Conservation (phyloP, 2,329 filamentous ascomycete species). For the Ceratocystis papillata region DNA sequence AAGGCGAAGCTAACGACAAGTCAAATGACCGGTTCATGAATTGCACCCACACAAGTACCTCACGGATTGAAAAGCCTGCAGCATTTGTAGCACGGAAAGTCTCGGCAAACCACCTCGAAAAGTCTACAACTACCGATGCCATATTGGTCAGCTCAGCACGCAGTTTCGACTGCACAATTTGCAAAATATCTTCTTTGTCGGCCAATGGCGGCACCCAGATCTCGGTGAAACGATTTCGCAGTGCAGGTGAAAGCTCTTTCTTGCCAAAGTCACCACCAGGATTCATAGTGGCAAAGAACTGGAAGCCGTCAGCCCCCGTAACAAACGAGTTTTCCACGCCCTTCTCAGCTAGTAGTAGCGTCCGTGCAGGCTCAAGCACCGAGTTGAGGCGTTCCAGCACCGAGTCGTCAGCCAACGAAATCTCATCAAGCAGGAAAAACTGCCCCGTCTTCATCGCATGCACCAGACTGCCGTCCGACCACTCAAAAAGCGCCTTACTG, state of each 20-base stretch:
- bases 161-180: constrained; percentile 75
- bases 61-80: constrained; percentile 65
- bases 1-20: constrained; percentile 27
- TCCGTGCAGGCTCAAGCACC: constrained; percentile 79
- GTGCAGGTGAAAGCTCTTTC: constrained; percentile 85
- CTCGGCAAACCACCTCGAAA: constrained; percentile 85
- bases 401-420: constrained; percentile 94
- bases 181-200: constrained; percentile 71
- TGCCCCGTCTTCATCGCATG: constrained; percentile 84
- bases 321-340: constrained; percentile 75
- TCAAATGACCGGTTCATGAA: constrained; percentile 62
- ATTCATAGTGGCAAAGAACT: constrained; percentile 98
- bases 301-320: constrained; percentile 65
- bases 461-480: constrained; percentile 87
- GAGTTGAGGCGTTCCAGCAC: constrained; percentile 94
- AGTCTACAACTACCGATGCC: constrained; percentile 63
- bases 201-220: constrained; percentile 93
- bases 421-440: constrained; percentile 92
- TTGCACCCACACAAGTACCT: constrained; percentile 84
- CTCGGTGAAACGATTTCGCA: constrained; percentile 94
- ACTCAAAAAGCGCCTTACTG: constrained; percentile 83
- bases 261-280: constrained; percentile 98
- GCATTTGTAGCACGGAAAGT: constrained; percentile 48
- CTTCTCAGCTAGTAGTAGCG: constrained; percentile 85
- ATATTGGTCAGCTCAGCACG: constrained; percentile 43